Base-by-base conservation (phyloP, 768 basidiomycete species). In the Galerina sulciceps region DNA sequence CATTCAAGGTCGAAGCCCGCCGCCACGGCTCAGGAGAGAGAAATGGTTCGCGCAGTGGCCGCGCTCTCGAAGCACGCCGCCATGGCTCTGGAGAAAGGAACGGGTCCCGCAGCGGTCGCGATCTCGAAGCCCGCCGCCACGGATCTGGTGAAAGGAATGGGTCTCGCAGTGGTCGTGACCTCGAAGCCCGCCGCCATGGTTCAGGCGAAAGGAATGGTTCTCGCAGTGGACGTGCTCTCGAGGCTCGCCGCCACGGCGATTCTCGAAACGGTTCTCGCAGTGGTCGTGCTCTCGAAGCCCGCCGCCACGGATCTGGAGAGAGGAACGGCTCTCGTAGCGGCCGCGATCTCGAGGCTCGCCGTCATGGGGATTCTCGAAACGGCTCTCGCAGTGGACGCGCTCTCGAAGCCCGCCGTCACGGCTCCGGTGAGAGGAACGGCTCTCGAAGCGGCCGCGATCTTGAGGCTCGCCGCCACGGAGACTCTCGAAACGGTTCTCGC, bases 301-400 rank as follows among this genome's bases (percentile, higher is more conserved):
- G 63, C 53, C 41, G 63, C 13, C 63, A 65, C 36, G 63, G 60
- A 3, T 55, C 56, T 35, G 57, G 61, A 2, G 47, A 57, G 15
- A 38, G 59, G 0, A 40, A 57, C 17, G 49, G 49, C 2, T 51
- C 49, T 37, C 49, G 49, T 15, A 48, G 62, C 11, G 54, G 58
- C 18, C 37, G 45, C 41, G 50, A 37, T 18, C 59, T 58, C 15
- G 63, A 57, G 14, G 53, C 59, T 5, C 64, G 64, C 23, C 46
- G 58, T n/a, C 64, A 65, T 36, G 64, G 64, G 13, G 63, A 60
- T 40, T 57, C 53, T 14, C 55, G 47, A 23, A 53, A 49, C 31
- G 44, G 51, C 40, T 46, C 49, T 47, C 57, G 43, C 31, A 44
- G 46, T 17, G 53, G 51, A 40, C 52, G 58, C 17, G 54, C 26